Evolutionary conservation across 108 stramenopile species (phyloP).

Genomic region (Parietichytrium sp.): DNA sequence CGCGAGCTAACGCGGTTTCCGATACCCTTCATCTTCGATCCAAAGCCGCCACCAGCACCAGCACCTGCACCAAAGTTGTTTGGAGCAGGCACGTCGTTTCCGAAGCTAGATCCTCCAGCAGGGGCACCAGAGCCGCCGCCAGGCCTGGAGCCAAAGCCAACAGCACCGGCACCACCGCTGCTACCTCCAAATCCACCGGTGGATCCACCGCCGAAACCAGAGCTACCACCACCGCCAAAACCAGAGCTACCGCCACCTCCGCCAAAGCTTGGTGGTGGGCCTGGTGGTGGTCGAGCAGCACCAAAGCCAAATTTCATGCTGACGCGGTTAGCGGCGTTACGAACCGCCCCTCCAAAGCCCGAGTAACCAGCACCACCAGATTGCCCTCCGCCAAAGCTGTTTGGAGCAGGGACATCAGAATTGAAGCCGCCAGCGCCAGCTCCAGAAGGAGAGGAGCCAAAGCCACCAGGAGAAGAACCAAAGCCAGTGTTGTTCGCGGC

Average conservation of each 20-base stretch:
- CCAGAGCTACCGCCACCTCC: not conserved
- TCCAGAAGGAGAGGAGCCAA: not conserved
- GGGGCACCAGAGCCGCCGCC: not conserved
- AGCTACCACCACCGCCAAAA: not conserved
- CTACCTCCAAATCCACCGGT: no score
- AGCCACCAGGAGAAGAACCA: not conserved
- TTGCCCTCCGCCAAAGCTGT: not conserved
- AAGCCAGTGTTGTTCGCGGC: no score
- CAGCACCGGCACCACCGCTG: slow-evolving; percentile 1
- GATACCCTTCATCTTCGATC: slow-evolving; percentile 12
- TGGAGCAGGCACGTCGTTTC: not conserved
- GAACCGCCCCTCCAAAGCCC: slow-evolving; percentile 25
- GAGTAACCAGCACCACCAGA: not conserved
- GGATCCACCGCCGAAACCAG: no score
- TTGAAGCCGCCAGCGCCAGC: not conserved
- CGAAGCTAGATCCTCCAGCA: not conserved
- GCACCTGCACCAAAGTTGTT: not conserved
- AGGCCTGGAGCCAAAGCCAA: not conserved
- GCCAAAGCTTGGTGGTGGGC: slow-evolving; percentile 14
- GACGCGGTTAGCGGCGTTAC: not conserved
- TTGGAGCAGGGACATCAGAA: not conserved
- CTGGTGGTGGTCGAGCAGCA: not conserved
- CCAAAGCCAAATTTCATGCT: slow-evolving; percentile 16
- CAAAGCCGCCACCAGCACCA: slow-evolving; percentile 11
- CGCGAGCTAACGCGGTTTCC: not conserved